Percentiles rank a stretch among this genome's conserved stretches.
Conservation (phyloP, 2,329 filamentous ascomycete species). For the Venturia asperata region DNA sequence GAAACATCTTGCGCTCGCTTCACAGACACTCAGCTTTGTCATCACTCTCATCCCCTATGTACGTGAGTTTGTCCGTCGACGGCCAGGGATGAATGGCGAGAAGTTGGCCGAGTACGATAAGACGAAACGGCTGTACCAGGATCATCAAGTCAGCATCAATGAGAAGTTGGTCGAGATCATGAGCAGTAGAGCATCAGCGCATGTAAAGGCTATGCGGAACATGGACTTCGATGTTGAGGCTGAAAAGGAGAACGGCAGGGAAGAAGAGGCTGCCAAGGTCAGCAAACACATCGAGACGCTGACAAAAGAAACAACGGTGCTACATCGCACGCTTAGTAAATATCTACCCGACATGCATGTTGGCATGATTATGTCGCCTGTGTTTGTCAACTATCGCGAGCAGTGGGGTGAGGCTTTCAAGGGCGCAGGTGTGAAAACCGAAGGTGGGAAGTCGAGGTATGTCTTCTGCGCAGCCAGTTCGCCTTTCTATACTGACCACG, state of each 20-base stretch:
- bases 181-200: conserved; percentile 65
- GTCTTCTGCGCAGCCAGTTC: conserved; percentile 27
- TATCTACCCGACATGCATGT: conserved; percentile 72
- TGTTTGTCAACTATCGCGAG: conserved; percentile 74
- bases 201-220: conserved; percentile 66
- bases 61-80: conserved; percentile 81
- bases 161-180: conserved; percentile 93
- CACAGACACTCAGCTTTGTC: conserved; percentile 81
- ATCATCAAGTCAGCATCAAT: conserved; percentile 84
- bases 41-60: conserved; percentile 82
- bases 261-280: conserved; percentile 33
- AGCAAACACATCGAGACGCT: conserved; percentile 81
- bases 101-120: conserved; percentile 79
- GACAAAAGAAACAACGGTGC: conserved; percentile 74
- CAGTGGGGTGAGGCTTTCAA: conserved; percentile 67
- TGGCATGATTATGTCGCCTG: conserved; percentile 74
- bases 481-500: conserved; percentile 11
- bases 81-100: conserved; percentile 45
- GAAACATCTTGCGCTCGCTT: conserved; percentile 86
- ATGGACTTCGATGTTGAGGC: conserved; percentile 62
- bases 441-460: conserved; percentile 64
- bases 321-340: conserved; percentile 77
- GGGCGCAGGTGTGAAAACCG: conserved; percentile 57
- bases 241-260: conserved; percentile 10
- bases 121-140: conserved; percentile 72